Conservation (phyloP, 2,329 filamentous ascomycete species). For the Arthrobotrys conoides region DNA sequence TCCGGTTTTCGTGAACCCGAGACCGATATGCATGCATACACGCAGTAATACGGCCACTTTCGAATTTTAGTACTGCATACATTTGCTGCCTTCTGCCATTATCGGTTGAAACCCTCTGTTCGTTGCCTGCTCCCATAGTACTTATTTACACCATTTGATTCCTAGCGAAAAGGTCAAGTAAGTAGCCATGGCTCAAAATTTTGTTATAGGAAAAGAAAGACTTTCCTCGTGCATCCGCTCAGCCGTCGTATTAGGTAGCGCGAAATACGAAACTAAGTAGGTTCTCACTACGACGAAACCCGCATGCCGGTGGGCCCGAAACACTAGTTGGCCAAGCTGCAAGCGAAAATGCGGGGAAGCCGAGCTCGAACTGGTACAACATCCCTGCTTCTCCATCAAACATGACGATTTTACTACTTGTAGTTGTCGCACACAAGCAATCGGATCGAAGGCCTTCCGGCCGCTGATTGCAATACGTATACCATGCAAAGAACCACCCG, state of each 20-base stretch:
- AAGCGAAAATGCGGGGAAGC: constrained; percentile 43
- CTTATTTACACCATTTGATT: neutral
- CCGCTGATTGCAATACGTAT: neutral
- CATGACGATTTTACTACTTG: neutral
- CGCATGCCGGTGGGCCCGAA: constrained; percentile 1
- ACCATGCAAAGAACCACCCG: neutral
- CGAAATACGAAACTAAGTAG: neutral
- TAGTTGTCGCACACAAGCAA: neutral
- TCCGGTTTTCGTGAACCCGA: neutral
- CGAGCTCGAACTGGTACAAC: neutral
- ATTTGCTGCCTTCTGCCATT: neutral
- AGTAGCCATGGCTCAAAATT: constrained; percentile 17
- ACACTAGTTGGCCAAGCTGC: neutral
- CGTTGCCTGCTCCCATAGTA: neutral
- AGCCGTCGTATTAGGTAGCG: constrained; percentile 9
- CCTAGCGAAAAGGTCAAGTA: neutral
- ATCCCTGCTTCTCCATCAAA: neutral
- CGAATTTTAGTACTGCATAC: neutral
- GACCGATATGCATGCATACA: neutral
- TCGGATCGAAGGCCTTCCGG: constrained; percentile 3
- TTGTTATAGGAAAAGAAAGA: neutral
- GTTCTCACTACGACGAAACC: neutral
- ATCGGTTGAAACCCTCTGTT: neutral
- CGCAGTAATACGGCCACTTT: neutral
- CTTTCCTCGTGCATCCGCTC: neutral